Conservation (phyloP, 805 yeast genomes). For the Grigorovia jiainica region DNA sequence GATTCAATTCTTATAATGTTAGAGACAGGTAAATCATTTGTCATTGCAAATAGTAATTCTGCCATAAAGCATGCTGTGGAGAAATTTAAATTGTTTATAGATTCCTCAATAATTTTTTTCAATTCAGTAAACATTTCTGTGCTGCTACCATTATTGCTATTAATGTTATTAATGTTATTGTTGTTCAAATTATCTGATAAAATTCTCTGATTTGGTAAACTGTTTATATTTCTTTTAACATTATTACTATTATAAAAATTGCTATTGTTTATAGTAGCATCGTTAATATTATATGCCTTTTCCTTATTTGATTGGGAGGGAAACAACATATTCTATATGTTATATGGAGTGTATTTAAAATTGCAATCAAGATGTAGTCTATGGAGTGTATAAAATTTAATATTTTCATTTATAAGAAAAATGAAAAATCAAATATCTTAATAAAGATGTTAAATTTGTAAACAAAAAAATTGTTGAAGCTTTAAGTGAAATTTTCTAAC, state of each 20-base stretch:
- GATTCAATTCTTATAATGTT: conserved; percentile 41
- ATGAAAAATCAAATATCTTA: no score
- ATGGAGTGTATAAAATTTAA: no score
- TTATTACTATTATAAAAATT: not conserved
- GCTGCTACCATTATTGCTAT: not conserved
- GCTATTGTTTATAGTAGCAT: no score
- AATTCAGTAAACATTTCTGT: conserved; percentile 3
- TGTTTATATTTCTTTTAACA: not conserved
- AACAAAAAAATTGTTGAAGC: no score
- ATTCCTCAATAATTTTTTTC: conserved; percentile 12
- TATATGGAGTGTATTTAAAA: no score
- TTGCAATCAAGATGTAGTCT: no score
- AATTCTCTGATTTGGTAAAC: not conserved
- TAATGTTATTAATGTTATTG: not conserved
- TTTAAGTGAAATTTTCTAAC: no score
- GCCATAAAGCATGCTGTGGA: conserved; percentile 77
- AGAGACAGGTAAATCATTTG: conserved; percentile 6
- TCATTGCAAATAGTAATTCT: conserved; percentile 67
- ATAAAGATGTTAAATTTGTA: no score
- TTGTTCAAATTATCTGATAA: conserved; percentile 1
- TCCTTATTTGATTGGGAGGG: not conserved
- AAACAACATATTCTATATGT: conserved; percentile 1
- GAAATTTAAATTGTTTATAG: conserved; percentile 21
- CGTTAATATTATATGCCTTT: no score
- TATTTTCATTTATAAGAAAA: no score